A percentile compares a stretch with the other conserved stretches of the same genome.
These are phyloP conservation scores for Eutrema yunnanense DNA, from an alignment of 345 rosid species.

Conservation along the genomic window DNA sequence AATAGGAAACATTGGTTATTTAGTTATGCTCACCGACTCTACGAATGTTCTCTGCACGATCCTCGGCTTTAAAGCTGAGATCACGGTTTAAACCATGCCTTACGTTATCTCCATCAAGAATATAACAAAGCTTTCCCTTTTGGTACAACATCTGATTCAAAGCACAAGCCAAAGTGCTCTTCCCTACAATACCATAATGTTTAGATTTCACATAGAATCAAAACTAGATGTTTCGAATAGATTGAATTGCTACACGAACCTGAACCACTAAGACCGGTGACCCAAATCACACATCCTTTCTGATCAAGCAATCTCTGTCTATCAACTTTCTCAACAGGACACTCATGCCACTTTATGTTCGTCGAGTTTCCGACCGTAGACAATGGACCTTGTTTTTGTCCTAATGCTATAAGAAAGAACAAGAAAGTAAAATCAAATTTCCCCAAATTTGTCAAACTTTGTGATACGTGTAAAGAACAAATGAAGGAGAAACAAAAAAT, in stretches of 20 bases:
- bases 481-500: background rate
- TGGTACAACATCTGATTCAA: slow-evolving; percentile 44
- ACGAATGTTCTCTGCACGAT: slow-evolving; percentile 68
- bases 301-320: slow-evolving; percentile 67
- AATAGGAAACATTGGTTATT: background rate
- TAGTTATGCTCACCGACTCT: slow-evolving; percentile 50
- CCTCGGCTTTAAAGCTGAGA: slow-evolving; percentile 67
- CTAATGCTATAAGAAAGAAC: slow-evolving; percentile 21
- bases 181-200: slow-evolving; percentile 35
- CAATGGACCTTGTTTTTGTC: slow-evolving; percentile 43
- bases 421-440: background rate
- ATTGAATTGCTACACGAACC: slow-evolving; percentile 37
- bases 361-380: slow-evolving; percentile 50
- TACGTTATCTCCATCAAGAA: slow-evolving; percentile 80
- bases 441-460: background rate
- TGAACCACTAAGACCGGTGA: slow-evolving; percentile 87
- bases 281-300: slow-evolving; percentile 83
- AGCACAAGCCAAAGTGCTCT: slow-evolving; percentile 83
- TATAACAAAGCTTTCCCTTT: slow-evolving; percentile 61
- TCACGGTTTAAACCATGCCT: slow-evolving; percentile 73
- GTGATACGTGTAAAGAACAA: background rate
- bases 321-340: slow-evolving; percentile 57
- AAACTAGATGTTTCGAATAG: background rate
- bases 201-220: background rate
- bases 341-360: slow-evolving; percentile 69